A percentile compares a stretch with the other conserved stretches of the same genome.
phyloP scores from a whole-genome alignment of 352 stramenopile genomes.

The Elongisporangium undulatum region DNA sequence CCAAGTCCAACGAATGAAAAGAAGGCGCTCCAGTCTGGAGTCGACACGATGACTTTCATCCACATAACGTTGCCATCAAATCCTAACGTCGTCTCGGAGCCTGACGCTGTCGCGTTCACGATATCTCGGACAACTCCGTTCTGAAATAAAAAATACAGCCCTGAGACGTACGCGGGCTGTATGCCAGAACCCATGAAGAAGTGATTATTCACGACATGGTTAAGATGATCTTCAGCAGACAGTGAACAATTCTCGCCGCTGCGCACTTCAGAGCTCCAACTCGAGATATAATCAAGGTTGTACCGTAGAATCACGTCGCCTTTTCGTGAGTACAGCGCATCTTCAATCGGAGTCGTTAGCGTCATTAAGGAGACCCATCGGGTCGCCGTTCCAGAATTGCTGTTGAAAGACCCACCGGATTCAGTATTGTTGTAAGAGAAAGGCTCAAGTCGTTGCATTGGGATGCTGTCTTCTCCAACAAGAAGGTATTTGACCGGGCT shows the following conservation, averaged over 20 bases:
- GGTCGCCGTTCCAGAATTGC: conserved; percentile 17
- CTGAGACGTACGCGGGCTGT: conserved; percentile 44
- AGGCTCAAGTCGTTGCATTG: conserved; percentile 19
- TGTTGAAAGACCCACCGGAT: not conserved
- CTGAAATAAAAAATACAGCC: conserved; percentile 54
- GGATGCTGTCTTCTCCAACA: conserved; percentile 33
- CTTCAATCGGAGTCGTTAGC: conserved; percentile 21
- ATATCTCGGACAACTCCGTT: conserved; percentile 31
- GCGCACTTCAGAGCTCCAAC: conserved; percentile 12
- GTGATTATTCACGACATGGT: conserved; percentile 31
- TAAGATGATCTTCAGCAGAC: conserved; percentile 27
- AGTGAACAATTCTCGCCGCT: conserved; percentile 30
- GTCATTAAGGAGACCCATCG: conserved; percentile 34
- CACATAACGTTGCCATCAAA: not conserved
- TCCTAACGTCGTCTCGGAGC: not conserved
- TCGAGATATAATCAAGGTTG: conserved; percentile 11
- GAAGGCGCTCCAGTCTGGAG: not conserved
- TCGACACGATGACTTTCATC: not conserved
- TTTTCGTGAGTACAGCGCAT: conserved; percentile 3
- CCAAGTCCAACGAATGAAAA: not conserved
- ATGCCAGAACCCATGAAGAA: conserved; percentile 37
- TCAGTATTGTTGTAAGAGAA: conserved; percentile 10
- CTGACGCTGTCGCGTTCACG: not conserved
- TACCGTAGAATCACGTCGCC: conserved; percentile 30
- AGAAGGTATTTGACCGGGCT: conserved; percentile 11